Percentiles rank a stretch among this genome's conserved stretches.
phyloP scores from a whole-genome alignment of 441 rosid species.

The Pelargonium cotyledonis region DNA sequence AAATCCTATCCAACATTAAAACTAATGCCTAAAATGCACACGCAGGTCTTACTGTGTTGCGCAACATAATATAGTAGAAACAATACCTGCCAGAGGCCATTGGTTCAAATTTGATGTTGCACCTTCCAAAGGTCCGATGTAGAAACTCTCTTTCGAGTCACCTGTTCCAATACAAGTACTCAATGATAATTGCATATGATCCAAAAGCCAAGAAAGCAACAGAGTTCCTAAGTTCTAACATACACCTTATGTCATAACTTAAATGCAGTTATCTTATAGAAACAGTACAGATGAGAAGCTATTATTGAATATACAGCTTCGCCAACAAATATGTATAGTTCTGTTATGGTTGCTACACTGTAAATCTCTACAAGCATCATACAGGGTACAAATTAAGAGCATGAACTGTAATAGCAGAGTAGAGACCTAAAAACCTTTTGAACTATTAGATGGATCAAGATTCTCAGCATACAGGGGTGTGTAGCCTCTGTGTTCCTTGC shows the following conservation, averaged over 20 bases:
- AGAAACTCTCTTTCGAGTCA: constrained; percentile 71
- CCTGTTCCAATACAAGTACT: constrained; percentile 29
- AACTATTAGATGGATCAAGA: constrained; percentile 38
- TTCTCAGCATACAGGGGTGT: constrained; percentile 52
- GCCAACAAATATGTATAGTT: too few species aligned
- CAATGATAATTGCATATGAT: neutral
- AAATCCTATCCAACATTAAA: too few species aligned
- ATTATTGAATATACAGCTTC: too few species aligned
- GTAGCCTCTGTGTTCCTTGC: constrained; percentile 57
- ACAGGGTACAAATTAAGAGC: neutral
- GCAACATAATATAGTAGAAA: neutral
- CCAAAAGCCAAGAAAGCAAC: neutral
- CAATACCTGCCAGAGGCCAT: constrained; percentile 64
- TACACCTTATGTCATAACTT: neutral
- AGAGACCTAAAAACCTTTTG: constrained; percentile 40
- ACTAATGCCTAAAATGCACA: too few species aligned
- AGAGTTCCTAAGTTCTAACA: neutral
- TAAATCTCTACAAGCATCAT: neutral
- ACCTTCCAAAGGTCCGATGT: constrained; percentile 48
- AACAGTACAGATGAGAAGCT: neutral
- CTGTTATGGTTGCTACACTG: too few species aligned
- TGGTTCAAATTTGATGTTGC: constrained; percentile 37
- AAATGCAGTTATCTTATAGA: neutral
- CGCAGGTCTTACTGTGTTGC: too few species aligned
- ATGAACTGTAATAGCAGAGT: neutral